These are phyloP conservation scores for Alternaria tenuissima DNA, from an alignment of 2,329 filamentous ascomycete genomes.

Conservation along the genomic window DNA sequence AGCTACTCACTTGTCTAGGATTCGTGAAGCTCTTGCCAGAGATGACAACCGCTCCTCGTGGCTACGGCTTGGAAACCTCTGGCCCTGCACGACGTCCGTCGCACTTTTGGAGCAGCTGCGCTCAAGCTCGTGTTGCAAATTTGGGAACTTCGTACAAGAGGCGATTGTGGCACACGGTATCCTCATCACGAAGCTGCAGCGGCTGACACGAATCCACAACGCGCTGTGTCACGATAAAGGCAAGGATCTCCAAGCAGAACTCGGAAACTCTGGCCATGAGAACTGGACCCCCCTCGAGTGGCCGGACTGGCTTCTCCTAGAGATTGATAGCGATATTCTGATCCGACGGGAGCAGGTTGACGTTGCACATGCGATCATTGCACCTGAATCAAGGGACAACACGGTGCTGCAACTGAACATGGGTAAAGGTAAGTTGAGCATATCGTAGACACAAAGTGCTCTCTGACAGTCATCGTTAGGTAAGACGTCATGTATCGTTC, in stretches of 20 bases:
- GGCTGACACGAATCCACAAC: conserved; percentile 52
- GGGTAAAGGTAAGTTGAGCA: conserved; percentile 34
- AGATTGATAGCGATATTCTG: conserved; percentile 68
- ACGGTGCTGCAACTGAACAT: conserved; percentile 43
- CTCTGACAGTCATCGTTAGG: too few relatives aligned
- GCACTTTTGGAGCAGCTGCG: conserved; percentile 59
- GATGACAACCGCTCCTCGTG: conserved; percentile 42
- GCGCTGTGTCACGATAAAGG: conserved; percentile 28
- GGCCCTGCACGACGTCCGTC: conserved; percentile 55
- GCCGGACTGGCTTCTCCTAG: conserved; percentile 71
- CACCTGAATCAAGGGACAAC: conserved; percentile 28
- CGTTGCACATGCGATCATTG: conserved; percentile 66
- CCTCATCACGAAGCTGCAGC: conserved; percentile 55
- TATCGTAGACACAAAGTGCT: too few relatives aligned
- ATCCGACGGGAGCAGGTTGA: conserved; percentile 67
- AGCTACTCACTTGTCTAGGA: conserved; percentile 16
- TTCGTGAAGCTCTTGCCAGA: conserved; percentile 10
- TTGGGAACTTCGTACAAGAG: conserved; percentile 49
- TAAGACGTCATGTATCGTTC: conserved; percentile 14
- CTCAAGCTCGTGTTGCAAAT: conserved; percentile 34
- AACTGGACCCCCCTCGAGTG: conserved; percentile 62
- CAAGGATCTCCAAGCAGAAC: conserved; percentile 37
- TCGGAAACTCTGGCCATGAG: conserved; percentile 60
- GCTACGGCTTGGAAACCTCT: conserved; percentile 53
- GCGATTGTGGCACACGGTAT: conserved; percentile 55